phyloP scores from a whole-genome alignment of 257 asterid genomes.

The Jaltomata sinuosa region DNA sequence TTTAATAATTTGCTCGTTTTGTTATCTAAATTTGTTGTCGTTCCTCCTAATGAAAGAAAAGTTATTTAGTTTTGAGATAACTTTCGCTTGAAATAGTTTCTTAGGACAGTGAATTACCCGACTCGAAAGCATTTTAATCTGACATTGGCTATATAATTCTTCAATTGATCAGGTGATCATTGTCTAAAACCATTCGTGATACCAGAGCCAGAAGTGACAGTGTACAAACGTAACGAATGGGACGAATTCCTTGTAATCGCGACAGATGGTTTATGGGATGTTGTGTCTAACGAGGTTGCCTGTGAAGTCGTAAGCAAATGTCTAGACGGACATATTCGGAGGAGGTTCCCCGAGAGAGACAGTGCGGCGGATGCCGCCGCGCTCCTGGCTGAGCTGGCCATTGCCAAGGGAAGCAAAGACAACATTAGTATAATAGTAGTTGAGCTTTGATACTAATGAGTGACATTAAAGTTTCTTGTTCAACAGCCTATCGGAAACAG shows the following conservation, averaged over 20 bases:
- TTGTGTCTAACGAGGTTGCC: constrained; percentile 31
- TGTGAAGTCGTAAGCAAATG: constrained; percentile 30
- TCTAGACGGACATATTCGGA: constrained; percentile 6
- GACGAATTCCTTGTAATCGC: constrained; percentile 52
- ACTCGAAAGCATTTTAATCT: no score
- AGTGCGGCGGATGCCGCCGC: constrained; percentile 33
- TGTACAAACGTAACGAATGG: constrained; percentile 18
- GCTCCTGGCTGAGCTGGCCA: constrained; percentile 36
- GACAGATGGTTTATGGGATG: constrained; percentile 61
- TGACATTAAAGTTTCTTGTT: background rate
- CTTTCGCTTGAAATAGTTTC: no score
- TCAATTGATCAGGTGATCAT: constrained; percentile 24
- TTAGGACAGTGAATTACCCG: no score
- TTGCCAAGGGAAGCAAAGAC: constrained; percentile 55
- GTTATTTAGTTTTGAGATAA: no score
- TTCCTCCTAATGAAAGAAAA: no score
- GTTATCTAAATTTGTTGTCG: no score
- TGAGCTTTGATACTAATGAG: constrained; percentile 16
- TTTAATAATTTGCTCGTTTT: no score
- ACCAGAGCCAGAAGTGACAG: constrained; percentile 42
- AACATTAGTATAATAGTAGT: constrained; percentile 48
- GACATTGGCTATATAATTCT: no score
- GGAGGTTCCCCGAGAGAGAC: background rate
- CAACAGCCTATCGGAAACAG: no score
- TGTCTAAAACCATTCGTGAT: constrained; percentile 29